A percentile compares a stretch with the other conserved stretches of the same genome.
phyloP scores from a whole-genome alignment of 441 rosid species.

The Eruca vesicaria region DNA sequence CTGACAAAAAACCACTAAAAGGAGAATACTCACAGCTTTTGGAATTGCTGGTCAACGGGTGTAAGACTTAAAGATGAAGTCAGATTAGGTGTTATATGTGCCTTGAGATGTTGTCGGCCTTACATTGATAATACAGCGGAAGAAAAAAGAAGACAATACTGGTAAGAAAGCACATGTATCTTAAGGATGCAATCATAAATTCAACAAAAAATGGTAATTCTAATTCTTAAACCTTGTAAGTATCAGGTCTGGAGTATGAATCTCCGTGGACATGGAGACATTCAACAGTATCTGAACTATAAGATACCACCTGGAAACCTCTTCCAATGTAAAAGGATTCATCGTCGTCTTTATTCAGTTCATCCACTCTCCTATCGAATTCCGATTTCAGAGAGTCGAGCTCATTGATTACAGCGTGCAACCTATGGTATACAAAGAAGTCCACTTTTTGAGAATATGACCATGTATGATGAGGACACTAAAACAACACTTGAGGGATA shows the following conservation, averaged over 20 bases:
- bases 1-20: too few species aligned
- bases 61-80: too few species aligned
- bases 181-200: background rate
- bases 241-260: constrained; percentile 39
- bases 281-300: constrained; percentile 43
- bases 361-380: constrained; percentile 52
- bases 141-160: background rate
- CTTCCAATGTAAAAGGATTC: constrained; percentile 37
- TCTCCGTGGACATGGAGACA: constrained; percentile 41
- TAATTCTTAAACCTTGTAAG: constrained; percentile 41
- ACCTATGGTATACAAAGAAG: constrained; percentile 44
- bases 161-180: background rate
- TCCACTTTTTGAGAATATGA: constrained; percentile 4
- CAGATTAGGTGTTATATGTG: too few species aligned
- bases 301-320: constrained; percentile 36
- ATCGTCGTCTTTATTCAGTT: constrained; percentile 44
- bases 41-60: too few species aligned
- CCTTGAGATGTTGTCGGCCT: background rate
- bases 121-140: background rate
- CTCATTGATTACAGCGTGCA: constrained; percentile 65
- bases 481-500: background rate
- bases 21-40: too few species aligned
- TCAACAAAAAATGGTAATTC: background rate
- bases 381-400: constrained; percentile 82
- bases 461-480: background rate